These are phyloP conservation scores for Combretum micranthum DNA, from an alignment of 345 rosid species.

Conservation along the genomic window DNA sequence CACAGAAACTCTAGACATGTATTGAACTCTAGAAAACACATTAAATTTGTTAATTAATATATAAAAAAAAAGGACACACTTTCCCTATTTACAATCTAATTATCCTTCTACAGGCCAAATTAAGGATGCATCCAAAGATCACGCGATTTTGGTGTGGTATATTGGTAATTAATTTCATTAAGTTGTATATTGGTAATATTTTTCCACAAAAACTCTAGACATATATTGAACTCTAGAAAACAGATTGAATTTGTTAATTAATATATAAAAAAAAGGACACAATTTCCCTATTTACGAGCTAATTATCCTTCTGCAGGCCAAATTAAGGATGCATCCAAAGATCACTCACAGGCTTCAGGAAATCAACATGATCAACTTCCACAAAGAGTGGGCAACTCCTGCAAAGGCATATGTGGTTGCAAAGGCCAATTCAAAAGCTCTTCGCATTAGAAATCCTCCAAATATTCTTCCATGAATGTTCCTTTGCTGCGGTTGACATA, in stretches of 20 bases:
- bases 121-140: background rate
- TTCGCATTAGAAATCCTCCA: conserved; percentile 86
- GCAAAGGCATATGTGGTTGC: conserved; percentile 81
- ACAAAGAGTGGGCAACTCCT: conserved; percentile 61
- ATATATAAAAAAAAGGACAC: background rate
- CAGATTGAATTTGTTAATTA: background rate
- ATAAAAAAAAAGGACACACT: background rate
- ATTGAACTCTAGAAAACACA: conserved; percentile 6
- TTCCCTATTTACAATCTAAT: too few relatives aligned
- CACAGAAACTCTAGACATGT: too few relatives aligned
- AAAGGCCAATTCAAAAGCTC: conserved; percentile 80
- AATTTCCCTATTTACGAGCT: too few relatives aligned
- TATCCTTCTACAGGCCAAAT: background rate
- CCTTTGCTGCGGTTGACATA: conserved; percentile 88
- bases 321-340: background rate
- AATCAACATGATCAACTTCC: conserved; percentile 89
- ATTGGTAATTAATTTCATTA: too few relatives aligned
- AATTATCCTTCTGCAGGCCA: background rate
- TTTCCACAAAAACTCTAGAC: too few relatives aligned
- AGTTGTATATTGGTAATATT: too few relatives aligned
- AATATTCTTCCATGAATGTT: conserved; percentile 82
- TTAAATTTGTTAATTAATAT: background rate
- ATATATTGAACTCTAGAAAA: too few relatives aligned
- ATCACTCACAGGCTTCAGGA: conserved; percentile 64
- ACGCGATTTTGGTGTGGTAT: too few relatives aligned